Base-by-base conservation (phyloP, 345 rosid species). In the Gossypium ekmanianum region DNA sequence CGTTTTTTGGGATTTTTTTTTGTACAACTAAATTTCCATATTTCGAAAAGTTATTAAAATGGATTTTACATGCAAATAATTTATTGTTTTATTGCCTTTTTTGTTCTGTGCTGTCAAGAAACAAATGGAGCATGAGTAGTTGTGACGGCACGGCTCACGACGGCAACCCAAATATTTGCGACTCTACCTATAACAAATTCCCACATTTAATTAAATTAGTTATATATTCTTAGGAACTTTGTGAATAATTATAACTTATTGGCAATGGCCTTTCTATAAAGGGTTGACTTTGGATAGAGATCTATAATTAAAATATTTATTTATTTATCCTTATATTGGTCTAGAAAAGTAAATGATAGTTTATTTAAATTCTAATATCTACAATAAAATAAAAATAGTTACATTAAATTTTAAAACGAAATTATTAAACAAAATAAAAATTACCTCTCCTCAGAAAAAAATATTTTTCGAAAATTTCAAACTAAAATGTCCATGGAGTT, bases 111-210 rank as follows among this genome's bases (percentile, higher is more conserved):
- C 64, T 57, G 59, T 27, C 54, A 29, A 43, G n/a, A 43, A 65
- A 47, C 41, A 24, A 50, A 20, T 18, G 52, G 63, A 78, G 68
- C 69, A 64, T 26, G 56, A 62, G 74, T 77, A 69, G 66, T 76
- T 54, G 85, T 69, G 83, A 82, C 77, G 84, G 85, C 89, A 86
- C 87, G 87, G 85, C 77, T 78, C 71, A 81, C 51, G 80, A 75
- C 45, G 51, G 54, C 74, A 66, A 45, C 24, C 63, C 70, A 41
- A 51, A 62, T 77, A 75, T 77, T 20, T 57, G 77, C 74, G 54
- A 56, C 52, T 9, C 70, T 66, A 44, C 45, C 24, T 26, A 0
- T 11, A 12, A 63, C 39, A 7, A 29, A 27, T 47, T 51, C 52
- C 34, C 52, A 34, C 16, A 58, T 58, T 58, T 24, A 58, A 58